Percentiles rank a stretch among this genome's conserved stretches.
Evolutionary conservation across 306 rosid species (phyloP).

Genomic region (Trifolium fragiferum): DNA sequence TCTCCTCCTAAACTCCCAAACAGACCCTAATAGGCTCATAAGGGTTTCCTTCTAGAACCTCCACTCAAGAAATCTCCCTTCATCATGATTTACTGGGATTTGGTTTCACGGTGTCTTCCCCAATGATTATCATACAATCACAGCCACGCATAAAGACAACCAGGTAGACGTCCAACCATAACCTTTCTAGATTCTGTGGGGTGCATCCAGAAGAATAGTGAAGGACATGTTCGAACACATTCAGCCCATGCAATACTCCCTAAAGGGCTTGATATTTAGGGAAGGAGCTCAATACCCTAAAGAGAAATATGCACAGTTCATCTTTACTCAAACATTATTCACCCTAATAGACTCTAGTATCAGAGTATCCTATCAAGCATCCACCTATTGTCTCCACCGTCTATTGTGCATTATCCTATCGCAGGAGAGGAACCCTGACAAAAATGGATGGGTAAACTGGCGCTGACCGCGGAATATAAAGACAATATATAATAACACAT

Average conservation of each 20-base stretch:
- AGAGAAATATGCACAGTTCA: neutral
- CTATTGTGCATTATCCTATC: neutral
- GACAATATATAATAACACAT: slow-evolving; percentile 8
- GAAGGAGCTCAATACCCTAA: neutral
- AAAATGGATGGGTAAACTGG: neutral
- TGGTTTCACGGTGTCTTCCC: neutral
- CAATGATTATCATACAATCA: neutral
- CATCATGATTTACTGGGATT: neutral
- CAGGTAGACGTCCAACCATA: neutral
- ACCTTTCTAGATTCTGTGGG: neutral
- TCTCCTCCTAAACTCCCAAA: neutral
- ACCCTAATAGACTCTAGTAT: neutral
- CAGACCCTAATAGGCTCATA: neutral
- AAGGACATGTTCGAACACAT: neutral
- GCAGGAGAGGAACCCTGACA: neutral
- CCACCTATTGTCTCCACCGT: neutral
- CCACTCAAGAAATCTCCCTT: neutral
- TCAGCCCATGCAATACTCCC: neutral
- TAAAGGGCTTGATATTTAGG: neutral
- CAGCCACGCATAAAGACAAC: neutral
- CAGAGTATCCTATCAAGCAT: neutral
- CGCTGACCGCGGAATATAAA: neutral
- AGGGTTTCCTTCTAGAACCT: neutral
- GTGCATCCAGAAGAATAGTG: neutral
- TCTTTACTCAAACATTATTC: neutral